These are phyloP conservation scores for Mycogone perniciosa DNA, from an alignment of 2,329 filamentous ascomycete genomes.

Conservation along the genomic window DNA sequence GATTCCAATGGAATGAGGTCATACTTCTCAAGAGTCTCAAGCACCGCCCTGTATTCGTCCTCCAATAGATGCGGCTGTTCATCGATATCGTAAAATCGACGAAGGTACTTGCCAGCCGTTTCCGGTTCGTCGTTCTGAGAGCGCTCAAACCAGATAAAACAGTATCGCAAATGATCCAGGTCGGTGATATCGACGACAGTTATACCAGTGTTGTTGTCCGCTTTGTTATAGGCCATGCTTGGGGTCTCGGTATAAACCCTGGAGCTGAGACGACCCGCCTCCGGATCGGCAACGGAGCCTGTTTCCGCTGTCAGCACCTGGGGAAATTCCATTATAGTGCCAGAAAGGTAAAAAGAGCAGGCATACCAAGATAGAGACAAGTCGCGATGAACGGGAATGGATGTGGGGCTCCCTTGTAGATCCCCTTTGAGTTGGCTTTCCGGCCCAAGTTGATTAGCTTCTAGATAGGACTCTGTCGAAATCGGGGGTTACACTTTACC, in stretches of 20 bases:
- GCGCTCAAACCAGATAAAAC: background rate
- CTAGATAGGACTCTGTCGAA: too few species aligned
- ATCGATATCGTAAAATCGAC: background rate
- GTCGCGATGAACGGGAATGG: conserved; percentile 4
- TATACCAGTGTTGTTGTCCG: conserved; percentile 1
- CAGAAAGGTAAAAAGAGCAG: background rate
- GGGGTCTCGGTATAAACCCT: background rate
- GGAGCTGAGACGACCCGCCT: background rate
- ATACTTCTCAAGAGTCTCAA: background rate
- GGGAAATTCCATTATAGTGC: background rate
- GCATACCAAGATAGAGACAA: background rate
- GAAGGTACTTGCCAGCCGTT: background rate
- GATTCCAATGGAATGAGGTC: background rate
- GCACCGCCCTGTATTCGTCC: background rate
- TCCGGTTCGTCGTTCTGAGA: background rate
- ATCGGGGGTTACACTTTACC: background rate
- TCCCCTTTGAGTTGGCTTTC: background rate
- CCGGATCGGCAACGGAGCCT: background rate
- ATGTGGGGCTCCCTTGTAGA: background rate
- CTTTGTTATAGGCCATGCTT: background rate
- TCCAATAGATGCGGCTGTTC: background rate
- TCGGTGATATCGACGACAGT: conserved; percentile 8
- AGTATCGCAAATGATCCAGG: conserved; percentile 2
- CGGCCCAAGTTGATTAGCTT: too few species aligned
- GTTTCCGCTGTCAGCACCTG: background rate